Evolutionary conservation across 169 alveolate genomes (phyloP).

Genomic region (Miamiensis avidus): DNA sequence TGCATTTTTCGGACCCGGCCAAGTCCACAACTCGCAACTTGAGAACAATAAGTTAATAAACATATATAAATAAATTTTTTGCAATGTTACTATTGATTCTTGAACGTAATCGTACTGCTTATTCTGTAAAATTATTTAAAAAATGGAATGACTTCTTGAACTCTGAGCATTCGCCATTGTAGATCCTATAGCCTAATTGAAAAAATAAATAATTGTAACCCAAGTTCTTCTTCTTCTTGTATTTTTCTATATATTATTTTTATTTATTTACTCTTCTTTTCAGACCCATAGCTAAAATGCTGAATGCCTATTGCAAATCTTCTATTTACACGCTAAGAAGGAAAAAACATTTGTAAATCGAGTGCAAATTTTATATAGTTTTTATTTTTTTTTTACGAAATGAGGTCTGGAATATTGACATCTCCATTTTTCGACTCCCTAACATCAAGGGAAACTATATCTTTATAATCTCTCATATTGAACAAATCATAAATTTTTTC

Average conservation of each 20-base stretch:
- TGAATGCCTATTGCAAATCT: conserved; percentile 52
- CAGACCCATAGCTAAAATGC: conserved; percentile 50
- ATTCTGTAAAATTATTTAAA: conserved; percentile 45
- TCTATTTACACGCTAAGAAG: conserved; percentile 2
- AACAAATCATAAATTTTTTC: conserved; percentile 56
- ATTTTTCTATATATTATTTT: too few species aligned
- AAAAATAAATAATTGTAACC: too few species aligned
- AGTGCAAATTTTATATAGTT: not conserved
- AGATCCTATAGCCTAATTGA: conserved; percentile 32
- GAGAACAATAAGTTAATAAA: not conserved
- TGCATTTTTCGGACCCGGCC: conserved; percentile 71
- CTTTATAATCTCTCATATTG: conserved; percentile 17
- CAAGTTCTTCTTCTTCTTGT: too few species aligned
- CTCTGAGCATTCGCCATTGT: conserved; percentile 51
- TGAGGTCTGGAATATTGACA: conserved; percentile 50
- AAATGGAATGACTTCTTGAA: conserved; percentile 66
- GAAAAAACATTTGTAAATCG: too few species aligned
- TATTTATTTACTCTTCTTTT: conserved; percentile 27
- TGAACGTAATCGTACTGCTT: conserved; percentile 19
- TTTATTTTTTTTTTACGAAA: not conserved
- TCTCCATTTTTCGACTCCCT: conserved; percentile 64
- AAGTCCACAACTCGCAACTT: conserved; percentile 67
- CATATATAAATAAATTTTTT: not conserved
- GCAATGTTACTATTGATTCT: not conserved
- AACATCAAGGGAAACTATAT: conserved; percentile 29